Percentiles rank a stretch among this genome's conserved stretches.
Conservation (phyloP, 2,329 filamentous ascomycete species). For the Trichoderma atroviride region DNA sequence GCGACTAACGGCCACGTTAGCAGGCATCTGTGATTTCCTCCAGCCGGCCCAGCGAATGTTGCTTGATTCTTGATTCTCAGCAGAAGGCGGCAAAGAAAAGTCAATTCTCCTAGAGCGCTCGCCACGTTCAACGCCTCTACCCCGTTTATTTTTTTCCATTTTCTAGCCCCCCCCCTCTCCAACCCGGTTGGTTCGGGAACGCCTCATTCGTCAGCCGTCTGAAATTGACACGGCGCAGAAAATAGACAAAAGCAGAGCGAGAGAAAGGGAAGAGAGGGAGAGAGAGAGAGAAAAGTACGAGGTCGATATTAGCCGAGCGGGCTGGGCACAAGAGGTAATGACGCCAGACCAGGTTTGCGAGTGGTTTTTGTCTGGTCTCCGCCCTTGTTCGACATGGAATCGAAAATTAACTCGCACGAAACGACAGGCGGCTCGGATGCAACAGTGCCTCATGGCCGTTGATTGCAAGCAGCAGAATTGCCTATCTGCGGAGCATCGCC, state of each 20-base stretch:
- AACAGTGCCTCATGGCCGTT: conserved; percentile 20
- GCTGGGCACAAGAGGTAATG: background rate
- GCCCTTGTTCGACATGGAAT: background rate
- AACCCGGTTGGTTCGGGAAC: background rate
- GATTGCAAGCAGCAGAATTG: conserved; percentile 5
- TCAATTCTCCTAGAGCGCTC: conserved; percentile 5
- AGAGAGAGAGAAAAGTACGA: background rate
- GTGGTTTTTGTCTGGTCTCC: conserved; percentile 3
- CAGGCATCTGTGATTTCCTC: background rate
- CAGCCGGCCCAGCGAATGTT: background rate
- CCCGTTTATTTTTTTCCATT: background rate
- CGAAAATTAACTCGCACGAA: background rate
- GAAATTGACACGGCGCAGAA: background rate
- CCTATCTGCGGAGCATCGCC: conserved; percentile 11
- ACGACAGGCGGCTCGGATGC: conserved; percentile 3
- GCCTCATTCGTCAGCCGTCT: conserved; percentile 19
- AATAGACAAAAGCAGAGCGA: background rate
- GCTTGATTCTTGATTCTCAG: background rate
- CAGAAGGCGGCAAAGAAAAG: background rate
- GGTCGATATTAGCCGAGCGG: conserved; percentile 15
- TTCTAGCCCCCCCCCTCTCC: background rate
- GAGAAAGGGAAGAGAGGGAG: background rate
- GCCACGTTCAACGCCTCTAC: background rate
- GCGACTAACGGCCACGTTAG: background rate
- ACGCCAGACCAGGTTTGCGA: conserved; percentile 6